A percentile compares a stretch with the other conserved stretches of the same genome.
phyloP scores from a whole-genome alignment of 805 yeast species.

The Hanseniaspora vineae region DNA sequence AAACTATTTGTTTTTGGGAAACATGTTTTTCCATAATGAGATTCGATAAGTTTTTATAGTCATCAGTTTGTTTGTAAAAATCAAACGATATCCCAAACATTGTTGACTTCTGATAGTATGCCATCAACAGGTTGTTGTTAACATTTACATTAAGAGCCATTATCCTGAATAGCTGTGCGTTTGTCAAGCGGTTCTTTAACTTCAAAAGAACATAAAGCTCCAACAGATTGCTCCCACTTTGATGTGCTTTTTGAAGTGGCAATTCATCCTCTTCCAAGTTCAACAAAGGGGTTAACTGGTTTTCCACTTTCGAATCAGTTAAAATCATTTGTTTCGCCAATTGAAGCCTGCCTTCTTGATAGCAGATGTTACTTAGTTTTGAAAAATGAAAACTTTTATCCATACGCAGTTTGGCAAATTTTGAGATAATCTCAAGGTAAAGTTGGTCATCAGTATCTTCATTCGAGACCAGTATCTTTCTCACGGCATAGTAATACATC shows the following conservation, averaged over 20 bases:
- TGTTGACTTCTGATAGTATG: background rate
- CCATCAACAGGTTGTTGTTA: constrained; percentile 22
- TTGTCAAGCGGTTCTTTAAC: constrained; percentile 38
- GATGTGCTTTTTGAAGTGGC: constrained; percentile 41
- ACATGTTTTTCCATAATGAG: constrained; percentile 24
- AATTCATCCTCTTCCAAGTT: constrained; percentile 56
- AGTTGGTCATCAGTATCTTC: constrained; percentile 48
- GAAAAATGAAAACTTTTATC: constrained; percentile 39
- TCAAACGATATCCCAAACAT: constrained; percentile 30
- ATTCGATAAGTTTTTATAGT: constrained; percentile 33
- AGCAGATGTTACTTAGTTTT: constrained; percentile 50
- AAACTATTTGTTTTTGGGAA: constrained; percentile 23
- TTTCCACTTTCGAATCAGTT: constrained; percentile 44
- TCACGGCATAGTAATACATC: constrained; percentile 70
- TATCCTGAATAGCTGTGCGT: constrained; percentile 57
- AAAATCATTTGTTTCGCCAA: constrained; percentile 57
- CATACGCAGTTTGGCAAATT: constrained; percentile 14
- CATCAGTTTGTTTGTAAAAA: constrained; percentile 54
- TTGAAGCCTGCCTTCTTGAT: constrained; percentile 65
- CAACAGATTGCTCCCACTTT: constrained; percentile 4
- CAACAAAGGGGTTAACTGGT: constrained; percentile 50
- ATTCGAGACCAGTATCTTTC: constrained; percentile 44
- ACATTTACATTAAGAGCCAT: constrained; percentile 27
- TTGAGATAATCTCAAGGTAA: constrained; percentile 33
- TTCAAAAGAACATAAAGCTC: constrained; percentile 38